Evolutionary conservation across 2,329 filamentous ascomycete genomes (phyloP).

Genomic region (Gyromitra esculenta): DNA sequence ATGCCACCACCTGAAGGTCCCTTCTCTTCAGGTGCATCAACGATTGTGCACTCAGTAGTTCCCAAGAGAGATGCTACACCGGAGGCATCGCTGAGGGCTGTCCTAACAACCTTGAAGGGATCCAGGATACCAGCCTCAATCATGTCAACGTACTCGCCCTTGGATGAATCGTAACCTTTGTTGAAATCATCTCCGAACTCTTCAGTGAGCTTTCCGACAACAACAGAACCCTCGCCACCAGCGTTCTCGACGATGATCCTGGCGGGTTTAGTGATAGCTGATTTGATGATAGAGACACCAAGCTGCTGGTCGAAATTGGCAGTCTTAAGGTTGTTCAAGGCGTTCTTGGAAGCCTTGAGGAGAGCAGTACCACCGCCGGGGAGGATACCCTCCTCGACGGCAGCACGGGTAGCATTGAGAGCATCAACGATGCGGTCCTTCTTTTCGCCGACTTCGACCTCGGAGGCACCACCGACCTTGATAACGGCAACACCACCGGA

Average conservation of each 20-base stretch:
- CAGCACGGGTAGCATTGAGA: constrained; percentile 95
- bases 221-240: constrained; percentile 91
- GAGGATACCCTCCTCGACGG: constrained; percentile 98
- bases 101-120: constrained; percentile 98
- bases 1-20: constrained; percentile 66
- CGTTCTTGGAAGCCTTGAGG: constrained; percentile 94
- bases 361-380: constrained; percentile 98
- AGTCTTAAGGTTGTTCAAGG: constrained; percentile 81
- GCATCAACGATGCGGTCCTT: constrained; percentile 99
- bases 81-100: constrained; percentile 90
- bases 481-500: constrained; percentile 99
- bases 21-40: constrained; percentile 96
- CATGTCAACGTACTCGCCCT: constrained; percentile 99
- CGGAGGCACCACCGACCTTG: constrained; percentile 96
- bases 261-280: constrained; percentile 93
- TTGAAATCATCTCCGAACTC: constrained; percentile 94
- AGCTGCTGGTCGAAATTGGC: constrained; percentile 99
- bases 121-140: constrained; percentile 96
- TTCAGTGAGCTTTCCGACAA: constrained; percentile 97
- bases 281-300: constrained; percentile 97
- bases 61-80: constrained; percentile 96
- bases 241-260: constrained; percentile 98
- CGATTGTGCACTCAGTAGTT: constrained; percentile 97
- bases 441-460: constrained; percentile 99
- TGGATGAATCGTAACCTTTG: constrained; percentile 95